Evolutionary conservation across 208 protist species (phyloP), one percentile per base, ranked within the genome.

Genomic region (Trypanosoma scelopori): DNA sequence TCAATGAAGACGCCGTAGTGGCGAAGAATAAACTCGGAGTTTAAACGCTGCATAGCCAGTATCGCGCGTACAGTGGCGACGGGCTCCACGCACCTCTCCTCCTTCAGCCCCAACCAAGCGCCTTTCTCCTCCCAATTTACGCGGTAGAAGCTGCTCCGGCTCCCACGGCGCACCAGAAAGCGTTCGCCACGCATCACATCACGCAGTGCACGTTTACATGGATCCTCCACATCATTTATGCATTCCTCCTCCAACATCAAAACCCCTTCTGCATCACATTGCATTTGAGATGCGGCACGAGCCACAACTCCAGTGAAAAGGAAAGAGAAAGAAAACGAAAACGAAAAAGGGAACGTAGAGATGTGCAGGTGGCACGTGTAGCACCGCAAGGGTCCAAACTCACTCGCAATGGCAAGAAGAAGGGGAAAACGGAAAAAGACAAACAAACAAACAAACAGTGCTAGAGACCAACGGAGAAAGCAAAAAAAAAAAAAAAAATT

Each of bases 81-180:
- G n/a, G 67, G 58, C 11, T 59, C 20, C 0, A 61, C 5, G 43
- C 37, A 60, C 23, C 76, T 47, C 18, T 86, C 81, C 50, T 86
- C 72, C 58, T 91, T 91, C 52, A 84, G 56, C 49, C 76, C 68
- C 23, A 79, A 65, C 45, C 76, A 59, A 9, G 48, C n/a, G 22
- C 55, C 25, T 3, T n/a, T 47, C 13, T 50, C 22, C 12, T 20
- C 16, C 72, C 74, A 83, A 39, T 63, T 42, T 43, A 81, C 78
- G 25, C 60, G 64, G 23, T 70, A 71, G 16, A 90, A 32, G 42
- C 84, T 76, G 27, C 73, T 78, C 30, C 69, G 61, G 65, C 65
- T 45, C 67, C 67, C 47, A 55, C 56, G 41, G 58, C 60, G 27
- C 50, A 64, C 45, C 45, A 70, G 68, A 32, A 43, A 30, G 57